Percentiles rank a stretch among this genome's conserved stretches.
These are phyloP conservation scores for Escallonia herrerae DNA, from an alignment of 129 eudicot genomes.

Conservation along the genomic window DNA sequence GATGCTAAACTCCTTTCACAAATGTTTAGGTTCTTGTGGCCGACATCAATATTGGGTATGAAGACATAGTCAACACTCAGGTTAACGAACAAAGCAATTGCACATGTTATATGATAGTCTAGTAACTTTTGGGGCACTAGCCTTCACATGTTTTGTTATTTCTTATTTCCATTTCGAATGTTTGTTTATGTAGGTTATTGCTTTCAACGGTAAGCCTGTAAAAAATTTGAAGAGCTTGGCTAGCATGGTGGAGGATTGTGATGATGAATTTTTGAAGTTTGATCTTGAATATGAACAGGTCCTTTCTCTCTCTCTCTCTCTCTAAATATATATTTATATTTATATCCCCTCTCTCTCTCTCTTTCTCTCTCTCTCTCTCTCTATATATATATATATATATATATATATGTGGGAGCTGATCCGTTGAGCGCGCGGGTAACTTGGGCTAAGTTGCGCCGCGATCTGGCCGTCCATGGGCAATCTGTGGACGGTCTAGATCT, in stretches of 20 bases:
- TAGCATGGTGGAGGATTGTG: slow-evolving; percentile 49
- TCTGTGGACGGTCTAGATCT: too few species aligned
- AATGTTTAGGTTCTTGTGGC: slow-evolving; percentile 48
- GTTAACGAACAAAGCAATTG: slow-evolving; percentile 9
- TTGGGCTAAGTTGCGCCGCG: too few species aligned
- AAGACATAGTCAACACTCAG: slow-evolving; percentile 62
- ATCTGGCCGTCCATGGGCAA: too few species aligned
- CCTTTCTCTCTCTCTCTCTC: slow-evolving; percentile 1
- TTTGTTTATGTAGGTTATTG: slow-evolving; percentile 26
- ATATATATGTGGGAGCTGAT: too few species aligned
- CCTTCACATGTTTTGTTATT: too few species aligned
- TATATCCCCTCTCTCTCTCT: background rate
- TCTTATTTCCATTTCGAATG: background rate
- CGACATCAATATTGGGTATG: slow-evolving; percentile 54
- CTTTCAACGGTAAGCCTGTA: slow-evolving; percentile 52
- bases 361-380: background rate
- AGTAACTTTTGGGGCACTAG: too few species aligned
- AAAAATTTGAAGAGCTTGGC: slow-evolving; percentile 53
- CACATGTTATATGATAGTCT: background rate
- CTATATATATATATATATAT: background rate
- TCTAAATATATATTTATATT: too few species aligned
- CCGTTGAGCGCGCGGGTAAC: too few species aligned
- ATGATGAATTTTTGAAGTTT: slow-evolving; percentile 41
- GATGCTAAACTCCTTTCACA: background rate
- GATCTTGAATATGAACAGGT: slow-evolving; percentile 58